These are phyloP conservation scores for Rhizopus microsporus DNA, from an alignment of 371 early-diverging fungal species.

Conservation along the genomic window DNA sequence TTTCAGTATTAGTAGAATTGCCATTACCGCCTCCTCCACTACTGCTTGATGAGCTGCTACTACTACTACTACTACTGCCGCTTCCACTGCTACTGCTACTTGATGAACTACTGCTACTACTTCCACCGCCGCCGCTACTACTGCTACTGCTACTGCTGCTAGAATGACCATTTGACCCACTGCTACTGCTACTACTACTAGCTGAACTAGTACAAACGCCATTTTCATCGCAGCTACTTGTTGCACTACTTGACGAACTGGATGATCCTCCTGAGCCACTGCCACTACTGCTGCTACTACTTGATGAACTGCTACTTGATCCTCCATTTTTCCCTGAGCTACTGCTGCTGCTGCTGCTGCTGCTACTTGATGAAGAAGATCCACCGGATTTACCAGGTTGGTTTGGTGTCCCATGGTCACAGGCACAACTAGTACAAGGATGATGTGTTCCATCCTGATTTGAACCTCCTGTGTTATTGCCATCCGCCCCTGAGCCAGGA, in stretches of 20 bases:
- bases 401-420: neutral
- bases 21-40: neutral
- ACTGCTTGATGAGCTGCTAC: neutral
- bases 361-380: neutral
- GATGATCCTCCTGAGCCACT: neutral
- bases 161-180: neutral
- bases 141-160: slow-evolving; percentile 1
- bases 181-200: slow-evolving; percentile 1
- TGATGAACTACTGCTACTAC: neutral
- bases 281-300: neutral
- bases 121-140: neutral
- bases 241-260: neutral
- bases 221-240: neutral
- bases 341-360: neutral
- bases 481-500: no score
- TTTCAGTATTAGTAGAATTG: neutral
- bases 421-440: neutral
- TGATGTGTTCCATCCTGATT: neutral
- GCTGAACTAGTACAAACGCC: slow-evolving; percentile 1
- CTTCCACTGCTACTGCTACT: neutral
- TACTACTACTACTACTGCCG: neutral
- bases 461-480: no score
- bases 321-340: neutral
- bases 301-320: neutral
- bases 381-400: neutral